phyloP scores from a whole-genome alignment of 192 early-diverging fungal species.

The Geranomyces variabilis region DNA sequence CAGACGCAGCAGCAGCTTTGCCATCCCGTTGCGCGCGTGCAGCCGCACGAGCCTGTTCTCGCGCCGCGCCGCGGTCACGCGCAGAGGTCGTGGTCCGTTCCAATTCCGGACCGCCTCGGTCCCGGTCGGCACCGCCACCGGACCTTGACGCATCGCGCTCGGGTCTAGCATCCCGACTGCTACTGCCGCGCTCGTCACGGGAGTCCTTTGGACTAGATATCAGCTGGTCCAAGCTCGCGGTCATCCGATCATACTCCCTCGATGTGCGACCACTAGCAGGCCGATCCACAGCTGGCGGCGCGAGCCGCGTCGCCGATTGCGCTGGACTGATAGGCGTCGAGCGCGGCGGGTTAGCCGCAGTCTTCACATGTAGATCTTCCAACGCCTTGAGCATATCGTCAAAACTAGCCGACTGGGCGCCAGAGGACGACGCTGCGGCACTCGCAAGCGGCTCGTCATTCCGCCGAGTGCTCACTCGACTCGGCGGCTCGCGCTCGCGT shows the following conservation, averaged over 20 bases:
- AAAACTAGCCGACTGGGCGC: constrained; percentile 15
- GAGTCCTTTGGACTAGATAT: not conserved
- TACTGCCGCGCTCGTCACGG: not conserved
- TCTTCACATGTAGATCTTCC: constrained; percentile 27
- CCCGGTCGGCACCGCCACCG: constrained; percentile 10
- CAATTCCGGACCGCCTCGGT: constrained; percentile 10
- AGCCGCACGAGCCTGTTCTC: constrained; percentile 2
- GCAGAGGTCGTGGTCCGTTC: constrained; percentile 10
- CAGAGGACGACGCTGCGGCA: not conserved
- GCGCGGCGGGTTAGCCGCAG: constrained; percentile 28
- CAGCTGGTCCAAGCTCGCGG: constrained; percentile 26
- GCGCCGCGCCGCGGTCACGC: constrained; percentile 11
- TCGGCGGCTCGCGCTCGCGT: not conserved
- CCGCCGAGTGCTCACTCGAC: not conserved
- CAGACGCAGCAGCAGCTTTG: not conserved
- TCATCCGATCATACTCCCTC: constrained; percentile 16
- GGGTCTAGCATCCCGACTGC: not conserved
- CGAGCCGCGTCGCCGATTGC: not conserved
- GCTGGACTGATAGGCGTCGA: constrained; percentile 6
- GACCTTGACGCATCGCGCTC: constrained; percentile 30
- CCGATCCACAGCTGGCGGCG: not conserved
- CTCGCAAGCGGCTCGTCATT: not conserved
- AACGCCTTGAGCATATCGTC: constrained; percentile 36
- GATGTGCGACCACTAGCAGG: constrained; percentile 11
- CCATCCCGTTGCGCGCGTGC: constrained; percentile 7